These are phyloP conservation scores for Cladosporium sp. DNA, from an alignment of 2,329 filamentous ascomycete species.

Conservation along the genomic window DNA sequence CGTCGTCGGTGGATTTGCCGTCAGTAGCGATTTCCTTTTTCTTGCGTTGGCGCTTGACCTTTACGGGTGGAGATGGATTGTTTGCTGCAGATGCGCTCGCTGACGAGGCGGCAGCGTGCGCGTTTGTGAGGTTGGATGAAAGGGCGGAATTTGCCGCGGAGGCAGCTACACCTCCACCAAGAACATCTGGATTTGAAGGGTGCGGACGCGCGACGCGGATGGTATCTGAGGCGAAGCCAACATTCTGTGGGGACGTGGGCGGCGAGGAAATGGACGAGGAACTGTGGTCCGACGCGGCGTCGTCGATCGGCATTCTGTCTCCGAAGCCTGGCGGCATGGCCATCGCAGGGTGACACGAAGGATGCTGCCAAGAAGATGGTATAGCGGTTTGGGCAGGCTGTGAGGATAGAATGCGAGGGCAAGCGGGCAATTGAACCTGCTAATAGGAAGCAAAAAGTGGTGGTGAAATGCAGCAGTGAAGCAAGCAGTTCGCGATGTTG, in stretches of 20 bases:
- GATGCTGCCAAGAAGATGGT: constrained; percentile 22
- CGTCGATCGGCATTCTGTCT: constrained; percentile 25
- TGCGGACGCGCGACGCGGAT: constrained; percentile 29
- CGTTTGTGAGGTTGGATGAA: constrained; percentile 24
- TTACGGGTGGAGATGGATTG: constrained; percentile 27
- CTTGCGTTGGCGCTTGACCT: constrained; percentile 45
- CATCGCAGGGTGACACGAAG: constrained; percentile 10
- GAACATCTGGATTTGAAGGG: constrained; percentile 25
- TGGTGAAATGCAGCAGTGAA: constrained; percentile 6
- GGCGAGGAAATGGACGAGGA: constrained; percentile 31
- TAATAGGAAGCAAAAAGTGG: not conserved
- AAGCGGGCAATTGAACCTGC: no score
- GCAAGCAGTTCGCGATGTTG: not conserved
- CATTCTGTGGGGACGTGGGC: constrained; percentile 29
- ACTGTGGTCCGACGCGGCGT: constrained; percentile 24
- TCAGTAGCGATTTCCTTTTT: constrained; percentile 40
- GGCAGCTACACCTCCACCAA: constrained; percentile 37
- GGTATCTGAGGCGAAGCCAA: constrained; percentile 24
- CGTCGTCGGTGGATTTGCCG: constrained; percentile 39
- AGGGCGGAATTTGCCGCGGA: constrained; percentile 31
- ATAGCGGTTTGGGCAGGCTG: constrained; percentile 9
- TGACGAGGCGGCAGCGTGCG: not conserved
- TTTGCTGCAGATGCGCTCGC: constrained; percentile 23
- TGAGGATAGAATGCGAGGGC: not conserved
- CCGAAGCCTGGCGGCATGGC: constrained; percentile 24